Evolutionary conservation across 2,329 filamentous ascomycete genomes (phyloP), one percentile per base, ranked within the genome.

Genomic region (Alternaria postmessia): DNA sequence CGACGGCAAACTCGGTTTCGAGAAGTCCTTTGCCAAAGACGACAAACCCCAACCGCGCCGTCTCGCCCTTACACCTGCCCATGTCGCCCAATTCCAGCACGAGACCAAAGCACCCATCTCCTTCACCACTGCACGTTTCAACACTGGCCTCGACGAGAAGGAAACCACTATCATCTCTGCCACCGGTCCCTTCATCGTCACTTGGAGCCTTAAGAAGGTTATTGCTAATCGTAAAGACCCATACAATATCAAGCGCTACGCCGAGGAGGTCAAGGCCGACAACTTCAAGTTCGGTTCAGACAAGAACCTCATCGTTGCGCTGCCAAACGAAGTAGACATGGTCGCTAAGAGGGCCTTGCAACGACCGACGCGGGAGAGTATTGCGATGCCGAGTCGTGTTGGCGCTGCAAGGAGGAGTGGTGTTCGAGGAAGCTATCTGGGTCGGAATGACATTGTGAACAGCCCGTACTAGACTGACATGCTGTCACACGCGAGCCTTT

Each of bases 311-410:
- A 97, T 99, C 73, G 94, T 99, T 36, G 95, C 95, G 1, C 83
- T 99, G 65, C 94, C 95, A 2, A 97, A 99, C 75, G 94, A 98
- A 78, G 95, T 99, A 68, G 96, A 97, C 79, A 98, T 98, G 94
- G 92, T 99, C 12, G 91, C 90, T 46, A 94, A 94, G 79, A 87
- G 90, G 70, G 90, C 88, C 58, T 86, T 99, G 74, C 92, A 92
- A 84, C 89, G 89, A 73, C 93, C 94, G 1, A 98, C 95, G 1
- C 85, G 95, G 38, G 93, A 99, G 83, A 97, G 93, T 78, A 98
- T 99, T 77, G 91, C 92, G 36, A 89, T 69, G 52, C 81, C 79
- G 64, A 82, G 80, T 44, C 84, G 82, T 73, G 83, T 80, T 63
- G 85, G 76, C 55, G 76, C 66, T 63, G 81, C 68, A 60, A 61